A percentile compares a stretch with the other conserved stretches of the same genome.
Evolutionary conservation across 2,329 filamentous ascomycete species (phyloP).

Genomic region (Aureobasidium namibiae): DNA sequence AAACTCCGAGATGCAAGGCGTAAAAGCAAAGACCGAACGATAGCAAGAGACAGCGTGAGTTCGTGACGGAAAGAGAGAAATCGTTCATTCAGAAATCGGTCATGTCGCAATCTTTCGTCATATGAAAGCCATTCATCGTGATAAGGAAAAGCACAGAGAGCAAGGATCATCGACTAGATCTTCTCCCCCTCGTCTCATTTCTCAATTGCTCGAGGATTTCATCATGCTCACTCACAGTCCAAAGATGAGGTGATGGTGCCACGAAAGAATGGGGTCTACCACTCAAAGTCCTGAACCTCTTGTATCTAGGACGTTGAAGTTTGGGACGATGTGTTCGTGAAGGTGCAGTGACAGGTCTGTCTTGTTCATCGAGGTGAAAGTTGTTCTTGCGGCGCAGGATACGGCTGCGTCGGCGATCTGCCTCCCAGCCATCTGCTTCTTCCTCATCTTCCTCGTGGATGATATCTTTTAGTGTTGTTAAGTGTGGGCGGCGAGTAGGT

Average conservation of each 20-base stretch:
- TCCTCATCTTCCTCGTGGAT: conserved; percentile 11
- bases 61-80: background rate
- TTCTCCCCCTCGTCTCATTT: conserved; percentile 1
- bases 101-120: background rate
- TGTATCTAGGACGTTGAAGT: conserved; percentile 16
- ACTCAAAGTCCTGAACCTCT: conserved; percentile 28
- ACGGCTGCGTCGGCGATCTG: conserved; percentile 30
- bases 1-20: background rate
- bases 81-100: background rate
- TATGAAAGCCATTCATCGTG: background rate
- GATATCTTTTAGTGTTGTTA: conserved; percentile 8
- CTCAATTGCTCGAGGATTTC: conserved; percentile 19
- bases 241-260: conserved; percentile 33
- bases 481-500: conserved; percentile 13
- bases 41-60: background rate
- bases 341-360: conserved; percentile 1
- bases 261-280: conserved; percentile 34
- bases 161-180: conserved; percentile 5
- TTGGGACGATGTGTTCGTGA: background rate
- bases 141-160: background rate
- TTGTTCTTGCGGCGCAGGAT: conserved; percentile 19
- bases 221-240: conserved; percentile 34
- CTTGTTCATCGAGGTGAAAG: conserved; percentile 2
- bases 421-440: conserved; percentile 19
- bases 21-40: background rate